phyloP scores from a whole-genome alignment of 1,284 basidiomycete species.

The Agaricales sp. region DNA sequence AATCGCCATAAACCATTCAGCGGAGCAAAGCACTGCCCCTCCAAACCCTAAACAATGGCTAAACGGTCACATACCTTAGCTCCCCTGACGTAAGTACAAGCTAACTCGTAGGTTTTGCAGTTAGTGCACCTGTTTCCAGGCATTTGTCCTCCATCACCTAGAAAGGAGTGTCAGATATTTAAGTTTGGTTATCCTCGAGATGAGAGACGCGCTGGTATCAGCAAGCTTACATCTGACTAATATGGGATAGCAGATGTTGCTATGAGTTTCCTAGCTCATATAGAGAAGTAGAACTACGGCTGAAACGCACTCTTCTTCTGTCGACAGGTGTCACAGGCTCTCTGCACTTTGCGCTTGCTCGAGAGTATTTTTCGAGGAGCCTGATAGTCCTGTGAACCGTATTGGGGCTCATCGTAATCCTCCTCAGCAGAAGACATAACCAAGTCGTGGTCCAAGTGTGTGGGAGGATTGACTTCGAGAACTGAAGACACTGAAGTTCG shows the following conservation, averaged over 20 bases:
- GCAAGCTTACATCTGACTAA: constrained; percentile 1
- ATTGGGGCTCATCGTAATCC: background rate
- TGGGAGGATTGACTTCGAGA: too few species aligned
- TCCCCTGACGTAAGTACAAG: constrained; percentile 4
- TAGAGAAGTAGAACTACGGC: background rate
- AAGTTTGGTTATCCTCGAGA: too few species aligned
- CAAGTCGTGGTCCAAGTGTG: background rate
- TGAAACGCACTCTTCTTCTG: background rate
- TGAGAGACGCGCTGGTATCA: background rate
- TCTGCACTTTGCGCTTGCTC: background rate
- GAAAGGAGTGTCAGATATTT: too few species aligned
- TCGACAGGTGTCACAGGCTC: background rate
- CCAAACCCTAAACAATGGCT: background rate
- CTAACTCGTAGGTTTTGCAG: constrained; percentile 3
- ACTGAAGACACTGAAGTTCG: too few species aligned
- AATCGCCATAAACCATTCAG: background rate
- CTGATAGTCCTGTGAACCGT: background rate
- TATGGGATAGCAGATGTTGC: background rate
- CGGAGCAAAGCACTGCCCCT: background rate
- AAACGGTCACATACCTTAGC: constrained; percentile 5
- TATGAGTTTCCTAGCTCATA: too few species aligned
- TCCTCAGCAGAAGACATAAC: background rate
- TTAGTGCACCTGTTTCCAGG: constrained; percentile 5
- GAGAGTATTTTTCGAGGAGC: background rate
- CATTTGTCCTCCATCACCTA: constrained; percentile 6